phyloP scores from a whole-genome alignment of 345 rosid genomes.

The Camelina sativa region DNA sequence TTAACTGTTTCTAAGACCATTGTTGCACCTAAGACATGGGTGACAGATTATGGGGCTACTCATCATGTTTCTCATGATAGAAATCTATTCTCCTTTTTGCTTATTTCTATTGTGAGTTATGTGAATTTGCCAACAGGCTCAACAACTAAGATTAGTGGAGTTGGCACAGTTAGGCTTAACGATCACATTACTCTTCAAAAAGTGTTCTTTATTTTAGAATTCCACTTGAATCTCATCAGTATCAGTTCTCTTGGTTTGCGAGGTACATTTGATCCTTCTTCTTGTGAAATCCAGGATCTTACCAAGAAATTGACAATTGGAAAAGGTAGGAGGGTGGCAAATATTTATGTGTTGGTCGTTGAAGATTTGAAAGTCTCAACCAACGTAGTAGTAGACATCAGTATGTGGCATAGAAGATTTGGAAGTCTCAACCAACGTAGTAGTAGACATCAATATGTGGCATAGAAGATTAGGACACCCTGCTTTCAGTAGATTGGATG shows the following conservation, averaged over 20 bases:
- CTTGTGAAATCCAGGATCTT: neutral
- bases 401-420: too few species aligned
- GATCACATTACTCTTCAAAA: neutral
- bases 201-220: neutral
- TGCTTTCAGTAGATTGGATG: too few species aligned
- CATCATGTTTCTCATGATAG: neutral
- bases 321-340: neutral
- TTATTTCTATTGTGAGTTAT: too few species aligned
- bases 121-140: neutral
- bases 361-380: too few species aligned
- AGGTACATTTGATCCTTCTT: neutral
- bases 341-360: neutral
- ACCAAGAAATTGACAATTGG: neutral
- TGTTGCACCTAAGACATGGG: fast-evolving
- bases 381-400: too few species aligned
- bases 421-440: too few species aligned
- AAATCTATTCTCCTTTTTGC: fast-evolving
- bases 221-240: neutral
- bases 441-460: too few species aligned
- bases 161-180: neutral
- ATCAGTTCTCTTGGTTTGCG: neutral
- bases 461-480: too few species aligned
- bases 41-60: neutral
- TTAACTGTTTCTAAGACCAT: neutral
- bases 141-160: neutral